Percentiles rank a stretch among this genome's conserved stretches.
Evolutionary conservation across 768 basidiomycete genomes (phyloP).

Genomic region (Candolleomyces efflorescens): DNA sequence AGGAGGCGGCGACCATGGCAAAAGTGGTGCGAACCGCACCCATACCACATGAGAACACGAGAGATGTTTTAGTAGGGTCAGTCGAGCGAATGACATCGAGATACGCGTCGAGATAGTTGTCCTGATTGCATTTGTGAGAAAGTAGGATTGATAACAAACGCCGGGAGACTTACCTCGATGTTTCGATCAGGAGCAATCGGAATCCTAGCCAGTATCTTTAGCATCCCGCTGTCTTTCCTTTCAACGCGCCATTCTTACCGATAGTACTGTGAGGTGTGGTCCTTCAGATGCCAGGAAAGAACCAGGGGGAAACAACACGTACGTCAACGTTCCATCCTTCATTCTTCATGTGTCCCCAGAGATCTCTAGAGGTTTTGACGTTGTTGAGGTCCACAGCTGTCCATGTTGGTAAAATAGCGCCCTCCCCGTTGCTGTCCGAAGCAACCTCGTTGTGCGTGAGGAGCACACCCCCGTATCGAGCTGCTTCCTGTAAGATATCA

Average conservation of each 20-base stretch:
- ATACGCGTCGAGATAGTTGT: conserved; percentile 96
- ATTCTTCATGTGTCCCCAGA: conserved; percentile 74
- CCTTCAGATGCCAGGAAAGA: background rate
- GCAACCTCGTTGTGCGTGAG: conserved; percentile 88
- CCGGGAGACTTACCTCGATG: conserved; percentile 59
- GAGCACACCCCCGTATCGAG: conserved; percentile 82
- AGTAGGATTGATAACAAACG: background rate
- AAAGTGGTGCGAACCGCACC: conserved; percentile 96
- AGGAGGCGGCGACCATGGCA: conserved; percentile 91
- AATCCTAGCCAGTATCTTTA: conserved; percentile 45
- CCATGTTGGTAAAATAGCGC: conserved; percentile 90
- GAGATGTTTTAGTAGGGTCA: conserved; percentile 74
- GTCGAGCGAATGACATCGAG: conserved; percentile 72
- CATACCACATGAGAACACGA: conserved; percentile 97
- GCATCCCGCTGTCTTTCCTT: background rate
- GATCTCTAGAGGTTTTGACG: conserved; percentile 83
- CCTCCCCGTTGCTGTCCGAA: conserved; percentile 49
- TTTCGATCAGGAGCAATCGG: conserved; percentile 93
- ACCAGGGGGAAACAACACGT: conserved; percentile 19
- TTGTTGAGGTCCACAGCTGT: conserved; percentile 79
- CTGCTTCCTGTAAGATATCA: conserved; percentile 86
- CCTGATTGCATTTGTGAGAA: conserved; percentile 33
- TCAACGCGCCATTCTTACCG: conserved; percentile 40
- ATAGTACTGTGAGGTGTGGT: conserved; percentile 51
- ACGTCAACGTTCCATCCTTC: conserved; percentile 95